These are phyloP conservation scores for Funneliformis caledonium DNA, from an alignment of 371 early-diverging fungal species.

Conservation along the genomic window DNA sequence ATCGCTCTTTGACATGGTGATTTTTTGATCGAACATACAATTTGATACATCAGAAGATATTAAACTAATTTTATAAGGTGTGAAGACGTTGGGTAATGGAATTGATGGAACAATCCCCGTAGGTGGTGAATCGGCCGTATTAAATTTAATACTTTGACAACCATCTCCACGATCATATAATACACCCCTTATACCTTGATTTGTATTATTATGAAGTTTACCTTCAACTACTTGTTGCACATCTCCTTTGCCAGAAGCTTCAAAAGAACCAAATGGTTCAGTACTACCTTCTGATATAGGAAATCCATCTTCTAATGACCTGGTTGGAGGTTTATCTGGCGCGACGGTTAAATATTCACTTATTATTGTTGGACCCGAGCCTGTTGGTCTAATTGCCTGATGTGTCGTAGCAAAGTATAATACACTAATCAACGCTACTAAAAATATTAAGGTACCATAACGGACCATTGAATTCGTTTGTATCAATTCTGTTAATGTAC, in stretches of 20 bases:
- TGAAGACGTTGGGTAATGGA: neutral
- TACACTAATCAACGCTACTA: slow-evolving; percentile 17
- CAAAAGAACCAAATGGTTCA: neutral
- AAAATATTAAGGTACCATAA: slow-evolving; percentile 16
- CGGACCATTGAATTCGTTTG: neutral
- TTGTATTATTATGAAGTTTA: neutral
- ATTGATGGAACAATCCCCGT: neutral
- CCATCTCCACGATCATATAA: slow-evolving; percentile 32
- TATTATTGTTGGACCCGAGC: neutral
- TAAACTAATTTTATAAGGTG: neutral
- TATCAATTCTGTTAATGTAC: neutral
- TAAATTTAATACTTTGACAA: neutral
- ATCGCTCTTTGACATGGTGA: neutral
- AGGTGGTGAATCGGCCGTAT: neutral
- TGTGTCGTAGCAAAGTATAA: slow-evolving; percentile 33
- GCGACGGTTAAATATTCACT: neutral
- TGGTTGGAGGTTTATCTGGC: neutral
- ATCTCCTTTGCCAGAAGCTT: neutral
- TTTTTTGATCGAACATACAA: neutral
- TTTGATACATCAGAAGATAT: neutral
- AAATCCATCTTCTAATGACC: neutral
- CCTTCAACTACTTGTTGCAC: neutral
- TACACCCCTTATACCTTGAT: neutral
- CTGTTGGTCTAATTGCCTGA: slow-evolving; percentile 4
- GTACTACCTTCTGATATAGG: neutral